Conservation (phyloP, 192 early-diverging fungal species). For the Coemansia sp. region DNA sequence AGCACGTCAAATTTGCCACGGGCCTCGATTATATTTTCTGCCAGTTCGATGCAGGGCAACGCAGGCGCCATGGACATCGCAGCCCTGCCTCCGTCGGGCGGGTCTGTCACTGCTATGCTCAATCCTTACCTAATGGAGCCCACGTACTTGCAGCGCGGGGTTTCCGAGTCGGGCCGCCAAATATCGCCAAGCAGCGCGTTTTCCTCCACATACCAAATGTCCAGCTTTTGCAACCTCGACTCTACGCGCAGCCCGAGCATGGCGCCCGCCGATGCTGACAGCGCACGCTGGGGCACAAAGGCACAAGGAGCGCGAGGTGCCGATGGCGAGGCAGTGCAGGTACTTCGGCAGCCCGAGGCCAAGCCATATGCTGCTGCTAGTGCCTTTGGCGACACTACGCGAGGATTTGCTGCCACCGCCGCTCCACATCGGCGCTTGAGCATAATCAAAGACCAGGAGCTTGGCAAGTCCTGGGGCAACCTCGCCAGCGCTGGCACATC, state of each 20-base stretch:
- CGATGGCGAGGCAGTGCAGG: not conserved
- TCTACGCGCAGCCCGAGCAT: not conserved
- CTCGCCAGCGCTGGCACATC: not conserved
- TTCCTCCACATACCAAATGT: constrained; percentile 23
- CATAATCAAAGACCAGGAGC: constrained; percentile 30
- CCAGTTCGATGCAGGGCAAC: not conserved
- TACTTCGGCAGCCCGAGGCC: not conserved
- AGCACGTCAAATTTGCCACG: constrained; percentile 8
- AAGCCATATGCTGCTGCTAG: not conserved
- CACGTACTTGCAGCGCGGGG: constrained; percentile 36
- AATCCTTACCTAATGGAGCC: constrained; percentile 25
- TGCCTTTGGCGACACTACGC: not conserved
- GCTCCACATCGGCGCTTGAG: constrained; percentile 36
- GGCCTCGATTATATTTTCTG: not conserved
- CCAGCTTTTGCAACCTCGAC: constrained; percentile 7
- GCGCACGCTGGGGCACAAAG: not conserved
- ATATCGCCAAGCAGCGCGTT: constrained; percentile 6
- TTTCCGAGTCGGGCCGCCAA: constrained; percentile 43
- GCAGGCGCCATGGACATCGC: not conserved
- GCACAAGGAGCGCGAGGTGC: not conserved
- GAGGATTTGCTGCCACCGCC: not conserved
- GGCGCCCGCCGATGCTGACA: not conserved
- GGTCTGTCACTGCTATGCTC: constrained; percentile 6
- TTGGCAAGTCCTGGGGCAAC: constrained; percentile 14
- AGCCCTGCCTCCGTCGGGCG: constrained; percentile 4